A percentile compares a stretch with the other conserved stretches of the same genome.
Evolutionary conservation across 371 early-diverging fungal species (phyloP).

Genomic region (Syncephalastrum monosporum): DNA sequence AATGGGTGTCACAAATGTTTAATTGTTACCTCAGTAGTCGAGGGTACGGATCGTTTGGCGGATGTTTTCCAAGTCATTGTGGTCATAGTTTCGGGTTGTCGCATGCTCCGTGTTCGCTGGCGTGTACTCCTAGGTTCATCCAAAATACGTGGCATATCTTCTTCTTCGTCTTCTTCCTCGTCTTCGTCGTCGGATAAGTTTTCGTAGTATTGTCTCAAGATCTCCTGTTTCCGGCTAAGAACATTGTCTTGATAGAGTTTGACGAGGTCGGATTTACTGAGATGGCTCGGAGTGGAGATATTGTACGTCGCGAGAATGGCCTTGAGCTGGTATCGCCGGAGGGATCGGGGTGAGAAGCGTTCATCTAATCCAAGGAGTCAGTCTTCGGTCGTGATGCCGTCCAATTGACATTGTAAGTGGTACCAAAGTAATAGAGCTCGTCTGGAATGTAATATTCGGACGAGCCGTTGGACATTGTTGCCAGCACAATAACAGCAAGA

Average conservation of each 20-base stretch:
- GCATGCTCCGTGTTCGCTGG: neutral
- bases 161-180: conserved; percentile 1
- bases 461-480: neutral
- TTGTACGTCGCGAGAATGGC: conserved; percentile 13
- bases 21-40: too few species aligned
- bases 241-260: conserved; percentile 12
- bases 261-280: conserved; percentile 9
- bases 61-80: too few species aligned
- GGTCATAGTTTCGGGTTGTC: too few species aligned
- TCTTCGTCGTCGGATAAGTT: conserved; percentile 2
- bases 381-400: neutral
- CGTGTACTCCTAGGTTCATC: conserved; percentile 2
- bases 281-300: neutral
- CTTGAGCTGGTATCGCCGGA: conserved; percentile 15
- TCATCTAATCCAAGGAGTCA: conserved; percentile 2
- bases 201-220: conserved; percentile 9
- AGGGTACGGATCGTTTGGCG: too few species aligned
- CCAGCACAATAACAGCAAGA: too few species aligned
- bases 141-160: neutral
- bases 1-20: too few species aligned
- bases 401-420: neutral
- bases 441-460: conserved; percentile 10
- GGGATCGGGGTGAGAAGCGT: conserved; percentile 11
- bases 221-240: neutral
- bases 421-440: conserved; percentile 21